Base-by-base conservation (phyloP, 2,329 filamentous ascomycete species). In the Exophiala lecanii-corni region DNA sequence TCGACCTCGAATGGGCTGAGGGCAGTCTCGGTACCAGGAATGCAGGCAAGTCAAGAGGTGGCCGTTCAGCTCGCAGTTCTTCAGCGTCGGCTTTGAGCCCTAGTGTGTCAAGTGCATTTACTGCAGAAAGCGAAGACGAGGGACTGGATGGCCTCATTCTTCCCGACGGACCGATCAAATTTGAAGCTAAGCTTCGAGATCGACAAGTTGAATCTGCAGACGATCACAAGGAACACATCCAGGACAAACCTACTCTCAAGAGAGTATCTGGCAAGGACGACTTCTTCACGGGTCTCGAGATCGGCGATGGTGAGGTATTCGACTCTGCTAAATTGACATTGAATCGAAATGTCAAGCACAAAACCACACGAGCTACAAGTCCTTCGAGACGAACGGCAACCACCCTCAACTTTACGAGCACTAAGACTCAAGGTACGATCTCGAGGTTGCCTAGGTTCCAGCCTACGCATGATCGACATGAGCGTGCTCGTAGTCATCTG, bases 81-180 rank as follows among this genome's bases (percentile, higher is more conserved):
- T 91, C 88, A 13, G 81, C 84, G 25, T 95, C 89, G 28, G 86
- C 87, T 19, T 76, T 96, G 62, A 97, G 91, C 60, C 91, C 92
- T 10, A 97, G 89, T 62, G 78, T 94, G 43, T 86, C 89, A 15
- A 97, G 91, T 64, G 92, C 86, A 51, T 81, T 94, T 55, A 95
- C 89, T 2, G 78, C 80, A 7, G 92, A 96, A 68, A 97, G 89
- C 59, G 91, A 96, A 60, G 89, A 95, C 55, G 91, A 97, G 63
- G 84, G 86, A 5, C 77, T 97, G 47, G 86, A 92, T 48, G 91
- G 91, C n/a, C 74, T 98, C 10, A 72, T 95, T 15, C 73, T 97
- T 13, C 92, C 92, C 0, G 75, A 78, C 41, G 89, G 89, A 1
- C 87, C 87, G 15, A 72, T 98, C 39, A 82, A 95, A 63, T 85